A percentile compares a stretch with the other conserved stretches of the same genome.
phyloP scores from a whole-genome alignment of 164 flowering plant species.

The Sedum album region DNA sequence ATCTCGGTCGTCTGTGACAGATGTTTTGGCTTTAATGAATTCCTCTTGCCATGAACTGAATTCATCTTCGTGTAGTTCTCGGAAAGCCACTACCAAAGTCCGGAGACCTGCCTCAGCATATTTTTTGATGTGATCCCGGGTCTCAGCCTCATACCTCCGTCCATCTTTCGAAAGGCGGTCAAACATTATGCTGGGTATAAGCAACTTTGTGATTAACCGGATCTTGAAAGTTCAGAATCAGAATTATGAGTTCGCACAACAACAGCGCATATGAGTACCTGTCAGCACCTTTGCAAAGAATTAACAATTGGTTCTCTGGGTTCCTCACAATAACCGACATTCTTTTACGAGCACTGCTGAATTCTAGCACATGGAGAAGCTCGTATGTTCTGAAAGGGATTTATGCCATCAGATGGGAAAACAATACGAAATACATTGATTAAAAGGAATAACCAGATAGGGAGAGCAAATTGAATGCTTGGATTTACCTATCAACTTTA shows the following conservation, averaged over 20 bases:
- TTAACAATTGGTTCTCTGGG: slow-evolving; percentile 49
- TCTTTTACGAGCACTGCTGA: slow-evolving; percentile 75
- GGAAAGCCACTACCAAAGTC: slow-evolving; percentile 66
- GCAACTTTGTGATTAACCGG: not conserved
- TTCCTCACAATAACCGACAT: slow-evolving; percentile 81
- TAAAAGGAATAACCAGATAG: not conserved
- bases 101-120: slow-evolving; percentile 81
- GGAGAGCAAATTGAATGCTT: not conserved
- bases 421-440: not conserved
- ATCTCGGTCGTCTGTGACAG: slow-evolving; percentile 58
- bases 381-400: slow-evolving; percentile 45
- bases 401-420: slow-evolving; percentile 5
- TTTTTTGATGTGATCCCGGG: slow-evolving; percentile 49
- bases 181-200: slow-evolving; percentile 63
- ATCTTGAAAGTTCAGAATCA: not conserved
- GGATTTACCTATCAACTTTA: slow-evolving; percentile 45
- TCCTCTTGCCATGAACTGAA: slow-evolving; percentile 50
- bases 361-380: slow-evolving; percentile 77
- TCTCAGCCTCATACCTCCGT: slow-evolving; percentile 34
- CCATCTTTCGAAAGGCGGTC: slow-evolving; percentile 56
- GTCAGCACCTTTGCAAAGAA: slow-evolving; percentile 90
- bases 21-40: slow-evolving; percentile 52
- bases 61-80: slow-evolving; percentile 60
- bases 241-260: not conserved
- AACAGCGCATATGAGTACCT: slow-evolving; percentile 34